phyloP scores from a whole-genome alignment of 768 basidiomycete genomes.

The Russula virescens region DNA sequence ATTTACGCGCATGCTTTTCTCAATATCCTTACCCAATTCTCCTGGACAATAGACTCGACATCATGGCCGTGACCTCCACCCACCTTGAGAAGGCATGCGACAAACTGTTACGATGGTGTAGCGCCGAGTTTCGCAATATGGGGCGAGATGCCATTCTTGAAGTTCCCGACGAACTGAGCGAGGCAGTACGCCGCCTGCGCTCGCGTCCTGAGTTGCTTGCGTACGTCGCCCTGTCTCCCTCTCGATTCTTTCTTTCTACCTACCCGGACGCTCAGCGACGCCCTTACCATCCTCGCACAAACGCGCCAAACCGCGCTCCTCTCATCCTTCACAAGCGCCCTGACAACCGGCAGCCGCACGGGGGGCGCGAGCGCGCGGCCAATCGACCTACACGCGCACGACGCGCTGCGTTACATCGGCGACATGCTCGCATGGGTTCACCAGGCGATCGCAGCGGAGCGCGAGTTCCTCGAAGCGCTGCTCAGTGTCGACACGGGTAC shows the following conservation, averaged over 20 bases:
- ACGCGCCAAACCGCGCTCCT: constrained; percentile 79
- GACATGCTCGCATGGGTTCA: constrained; percentile 99
- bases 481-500: constrained; percentile 60
- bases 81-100: constrained; percentile 87
- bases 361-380: constrained; percentile 53
- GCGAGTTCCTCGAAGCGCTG: constrained; percentile 85
- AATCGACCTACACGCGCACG: constrained; percentile 97
- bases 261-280: constrained; percentile 46
- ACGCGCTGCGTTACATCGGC: constrained; percentile 92
- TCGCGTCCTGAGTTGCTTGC: constrained; percentile 71
- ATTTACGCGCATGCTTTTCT: not conserved
- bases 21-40: not conserved
- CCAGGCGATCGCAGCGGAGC: constrained; percentile 90
- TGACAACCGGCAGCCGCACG: constrained; percentile 50
- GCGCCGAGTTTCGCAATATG: constrained; percentile 77
- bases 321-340: constrained; percentile 82
- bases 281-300: constrained; percentile 67
- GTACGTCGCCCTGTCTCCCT: constrained; percentile 36
- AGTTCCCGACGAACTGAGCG: constrained; percentile 56
- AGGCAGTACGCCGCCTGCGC: constrained; percentile 69
- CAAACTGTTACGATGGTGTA: constrained; percentile 81
- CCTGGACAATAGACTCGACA: constrained; percentile 64
- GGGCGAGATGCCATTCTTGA: constrained; percentile 71
- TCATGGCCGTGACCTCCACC: constrained; percentile 75
- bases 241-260: not conserved